Conservation (phyloP, 2,329 filamentous ascomycete genomes). For the Cytospora piceicola region DNA sequence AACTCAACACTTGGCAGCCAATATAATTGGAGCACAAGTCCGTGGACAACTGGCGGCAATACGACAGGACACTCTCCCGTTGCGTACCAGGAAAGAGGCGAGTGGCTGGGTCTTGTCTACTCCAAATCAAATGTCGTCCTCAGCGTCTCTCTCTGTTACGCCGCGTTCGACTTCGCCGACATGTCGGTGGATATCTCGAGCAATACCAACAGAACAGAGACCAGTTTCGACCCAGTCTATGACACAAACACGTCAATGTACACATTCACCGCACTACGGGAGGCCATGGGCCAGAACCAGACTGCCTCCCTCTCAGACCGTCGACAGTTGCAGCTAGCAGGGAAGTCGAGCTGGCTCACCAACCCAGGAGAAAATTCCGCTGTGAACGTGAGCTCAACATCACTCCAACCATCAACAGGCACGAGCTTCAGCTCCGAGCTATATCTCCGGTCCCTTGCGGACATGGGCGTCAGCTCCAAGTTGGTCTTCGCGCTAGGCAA, state of each 20-base stretch:
- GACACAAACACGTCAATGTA: neutral
- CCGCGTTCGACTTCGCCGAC: slow-evolving; percentile 5
- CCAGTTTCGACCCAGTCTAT: neutral
- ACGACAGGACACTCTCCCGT: neutral
- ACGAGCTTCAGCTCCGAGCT: no score
- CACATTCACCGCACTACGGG: neutral
- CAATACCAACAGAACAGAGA: neutral
- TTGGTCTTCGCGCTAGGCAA: no score
- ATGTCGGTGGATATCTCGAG: neutral
- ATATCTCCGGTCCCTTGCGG: no score
- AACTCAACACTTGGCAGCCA: neutral
- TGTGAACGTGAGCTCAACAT: no score
- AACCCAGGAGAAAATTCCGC: neutral
- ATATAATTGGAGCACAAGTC: neutral
- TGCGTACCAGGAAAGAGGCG: neutral
- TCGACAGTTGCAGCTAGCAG: neutral
- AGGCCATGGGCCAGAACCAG: slow-evolving; percentile 5
- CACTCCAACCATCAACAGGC: no score
- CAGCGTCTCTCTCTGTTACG: neutral
- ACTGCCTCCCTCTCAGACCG: neutral
- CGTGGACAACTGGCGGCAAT: no score
- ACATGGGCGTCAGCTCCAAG: no score
- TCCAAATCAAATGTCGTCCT: neutral
- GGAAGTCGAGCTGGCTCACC: neutral
- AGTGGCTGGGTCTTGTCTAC: neutral